phyloP scores from a whole-genome alignment of 2,329 filamentous ascomycete species.

The Ceratocystis smalleyi region DNA sequence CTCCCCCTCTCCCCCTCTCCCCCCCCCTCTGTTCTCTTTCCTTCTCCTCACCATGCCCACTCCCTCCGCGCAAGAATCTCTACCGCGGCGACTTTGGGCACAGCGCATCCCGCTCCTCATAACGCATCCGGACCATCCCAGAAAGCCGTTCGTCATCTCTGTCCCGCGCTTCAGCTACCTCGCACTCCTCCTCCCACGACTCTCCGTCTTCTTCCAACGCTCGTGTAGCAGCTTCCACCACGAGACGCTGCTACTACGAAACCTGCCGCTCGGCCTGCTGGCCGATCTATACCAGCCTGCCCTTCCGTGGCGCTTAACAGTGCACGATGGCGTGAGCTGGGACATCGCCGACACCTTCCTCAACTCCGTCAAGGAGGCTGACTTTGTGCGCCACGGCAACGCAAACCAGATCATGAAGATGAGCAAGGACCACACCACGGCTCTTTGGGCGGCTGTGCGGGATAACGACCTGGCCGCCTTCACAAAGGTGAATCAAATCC shows the following conservation, averaged over 20 bases:
- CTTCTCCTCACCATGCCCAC: conserved; percentile 2
- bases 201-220: conserved; percentile 36
- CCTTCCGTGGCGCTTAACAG: conserved; percentile 40
- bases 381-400: conserved; percentile 75
- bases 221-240: conserved; percentile 45
- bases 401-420: conserved; percentile 82
- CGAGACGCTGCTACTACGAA: conserved; percentile 37
- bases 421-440: conserved; percentile 66
- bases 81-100: conserved; percentile 38
- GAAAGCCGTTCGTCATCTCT: conserved; percentile 36
- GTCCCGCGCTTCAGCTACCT: conserved; percentile 46
- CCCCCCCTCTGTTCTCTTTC: conserved; percentile 20
- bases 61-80: background rate
- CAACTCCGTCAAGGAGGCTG: conserved; percentile 56
- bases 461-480: conserved; percentile 62
- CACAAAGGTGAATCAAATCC: conserved; percentile 55
- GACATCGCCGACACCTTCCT: conserved; percentile 48
- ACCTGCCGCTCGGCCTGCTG: conserved; percentile 38
- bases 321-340: conserved; percentile 40
- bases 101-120: conserved; percentile 40
- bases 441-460: conserved; percentile 67
- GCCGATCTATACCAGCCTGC: conserved; percentile 41
- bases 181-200: conserved; percentile 39
- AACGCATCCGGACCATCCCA: conserved; percentile 33
- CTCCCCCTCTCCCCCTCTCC: conserved; percentile 12